Base-by-base conservation (phyloP, 2,329 filamentous ascomycete species). In the Pleoardoris graminearum region DNA sequence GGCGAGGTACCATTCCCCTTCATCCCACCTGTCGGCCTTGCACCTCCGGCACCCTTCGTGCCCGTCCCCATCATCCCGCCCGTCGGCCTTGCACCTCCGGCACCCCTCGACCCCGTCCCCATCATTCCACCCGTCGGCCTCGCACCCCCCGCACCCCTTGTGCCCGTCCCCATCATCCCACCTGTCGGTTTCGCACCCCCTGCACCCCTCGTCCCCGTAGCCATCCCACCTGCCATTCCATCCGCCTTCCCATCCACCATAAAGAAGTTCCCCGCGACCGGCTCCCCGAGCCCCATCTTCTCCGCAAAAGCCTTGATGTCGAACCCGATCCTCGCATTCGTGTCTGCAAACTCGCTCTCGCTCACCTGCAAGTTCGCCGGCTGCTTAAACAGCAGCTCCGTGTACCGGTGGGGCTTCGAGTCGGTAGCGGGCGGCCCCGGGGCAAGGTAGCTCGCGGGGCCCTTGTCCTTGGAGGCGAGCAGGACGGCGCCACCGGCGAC, bases 211-310 rank as follows among this genome's bases (percentile, higher is more conserved):
- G 23, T 42, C n/a, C 41, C 47, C 4, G 27, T 30, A 5, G 25
- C 22, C 23, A 12, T n/a, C n/a, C n/a, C 41, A 45, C 44, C 53
- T 44, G 52, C 45, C 11, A 39, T 54, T 14, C 57, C 30, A 12
- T 25, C 21, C 12, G 62, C 61, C 37, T 51, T 60, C n/a, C 69
- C 68, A 55, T 70, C 67, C 1, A 73, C 70, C 11, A 58, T 66
- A 46, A 73, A 71, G 57, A 68, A 73, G 47, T 73, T 72, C 4
- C 55, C 70, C 0, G 68, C 69, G 12, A 73, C 7, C 3, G 69
- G 70, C 16, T 54, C 55, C 12, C 51, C 54, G 32, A 73, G 36
- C 10, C 53, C 58, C 19, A 67, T 61, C 38, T 61, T 48, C 7
- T 55, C 30, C 55, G 66, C 63, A 35, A 73, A 73, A 5, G 53